Base-by-base conservation (phyloP, 129 eudicot genomes). In the Flaveria ramosissima region DNA sequence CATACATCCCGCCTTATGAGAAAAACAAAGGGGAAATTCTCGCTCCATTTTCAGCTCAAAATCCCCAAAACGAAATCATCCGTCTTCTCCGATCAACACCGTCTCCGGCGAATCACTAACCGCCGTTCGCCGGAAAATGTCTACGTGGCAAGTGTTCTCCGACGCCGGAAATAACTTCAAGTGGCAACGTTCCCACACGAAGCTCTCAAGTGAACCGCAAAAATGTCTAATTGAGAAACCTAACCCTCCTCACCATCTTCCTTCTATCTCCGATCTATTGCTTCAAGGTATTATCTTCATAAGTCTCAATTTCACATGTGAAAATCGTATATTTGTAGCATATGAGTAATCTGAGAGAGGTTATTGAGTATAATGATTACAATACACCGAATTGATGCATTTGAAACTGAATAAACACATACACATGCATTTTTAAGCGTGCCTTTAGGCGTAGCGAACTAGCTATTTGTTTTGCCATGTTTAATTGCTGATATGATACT, bases 121-220 rank as follows among this genome's bases (percentile, higher is more conserved):
- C 43, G 66, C 71, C 62, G 72, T 83, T 66, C 56, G 65, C 82
- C 88, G 68, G 48, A 62, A 75, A 78, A 89, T 87, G 92, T 67
- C 92, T 57, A 89, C 93, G 75, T 89, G 98, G 98, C 86, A 89
- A 82, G 61, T 92, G 9, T 83, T 79, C 70, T 80, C 90, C 55
- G 93, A 83, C 42, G 74, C 80, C 86, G 89, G 78, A 1, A 74
- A 85, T 51, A 77, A 73, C 78, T 82, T 81, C 86, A 93, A 89
- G 74, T 92, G 96, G 94, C 84, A 85, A 82, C 72, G 72, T 17
- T 74, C 91, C 47, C 84, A 72, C 68, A 64, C 66, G 15, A 80
- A 74, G 52, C 85, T 76, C 63, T 69, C 57, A 77, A 75, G 11
- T 39, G 85, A 85, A 72, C 82, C 72, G 7, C 68, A 43, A 60